Evolutionary conservation across 371 early-diverging fungal species (phyloP), one percentile per base, ranked within the genome.

Genomic region (Lichtheimia ramosa): DNA sequence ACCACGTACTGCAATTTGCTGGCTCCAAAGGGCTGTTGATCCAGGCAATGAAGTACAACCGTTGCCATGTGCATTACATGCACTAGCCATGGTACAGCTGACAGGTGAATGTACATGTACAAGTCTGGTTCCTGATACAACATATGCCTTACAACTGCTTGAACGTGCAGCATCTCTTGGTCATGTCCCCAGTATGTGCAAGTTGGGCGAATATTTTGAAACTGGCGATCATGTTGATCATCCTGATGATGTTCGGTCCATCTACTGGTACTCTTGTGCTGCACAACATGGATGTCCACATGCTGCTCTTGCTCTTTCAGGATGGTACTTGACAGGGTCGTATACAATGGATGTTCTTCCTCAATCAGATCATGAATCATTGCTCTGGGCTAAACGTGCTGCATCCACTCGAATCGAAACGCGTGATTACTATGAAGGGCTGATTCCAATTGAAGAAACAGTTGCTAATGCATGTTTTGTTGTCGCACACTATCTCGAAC

Each of bases 231-330:
- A 93, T 52, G 86, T 83, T 0, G 89, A 91, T 43, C 84, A 89
- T 0, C 76, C 89, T 1, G 94, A 97, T 58, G 89, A 96, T 3
- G 81, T 88, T 14, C 73, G 86, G 24, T 95, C 95, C n/a, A 94
- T 98, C 59, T 91, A 89, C 15, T 99, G 97, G 96, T 97, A 97
- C 77, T 90, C 95, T 21, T 82, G 83, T 4, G 92, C 96, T 0
- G 95, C 96, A 5, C 86, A 94, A 52, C 84, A 89, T 65, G 91
- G 91, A 0, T 84, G 92, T 65, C 77, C 91, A 3, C 91, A 92
- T 43, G 89, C 87, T 4, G 89, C 92, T 62, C 68, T 95, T 42
- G 95, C 93, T 14, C 77, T 95, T 8, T 89, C 92, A 0, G 91
- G 92, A 5, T 95, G 94, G 94, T 95, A 92, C 59, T 71, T 95